Conservation (phyloP, 257 asterid genomes). For the Echium plantagineum region DNA sequence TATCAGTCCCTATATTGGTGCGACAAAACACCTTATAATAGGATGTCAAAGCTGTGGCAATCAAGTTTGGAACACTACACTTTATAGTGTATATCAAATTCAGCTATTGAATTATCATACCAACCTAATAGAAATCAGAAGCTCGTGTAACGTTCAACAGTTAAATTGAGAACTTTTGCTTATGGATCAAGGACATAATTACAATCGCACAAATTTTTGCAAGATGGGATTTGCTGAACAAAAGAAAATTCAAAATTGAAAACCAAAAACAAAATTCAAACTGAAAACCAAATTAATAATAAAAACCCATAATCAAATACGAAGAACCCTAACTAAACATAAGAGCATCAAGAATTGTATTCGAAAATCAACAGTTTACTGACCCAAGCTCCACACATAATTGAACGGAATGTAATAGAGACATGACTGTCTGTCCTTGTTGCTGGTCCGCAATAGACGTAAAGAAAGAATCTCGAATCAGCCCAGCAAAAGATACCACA, state of each 20-base stretch:
- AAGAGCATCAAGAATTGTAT: too few species aligned
- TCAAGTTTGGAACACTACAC: constrained; percentile 60
- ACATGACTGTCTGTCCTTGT: too few species aligned
- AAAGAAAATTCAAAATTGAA: too few species aligned
- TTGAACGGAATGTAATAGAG: too few species aligned
- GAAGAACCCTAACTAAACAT: too few species aligned
- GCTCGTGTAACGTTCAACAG: not conserved
- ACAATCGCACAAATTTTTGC: not conserved
- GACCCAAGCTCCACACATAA: too few species aligned
- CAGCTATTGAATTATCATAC: not conserved
- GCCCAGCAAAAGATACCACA: constrained; percentile 26
- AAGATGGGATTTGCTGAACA: not conserved
- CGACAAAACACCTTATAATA: constrained; percentile 33
- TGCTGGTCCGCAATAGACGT: too few species aligned
- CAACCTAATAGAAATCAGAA: not conserved
- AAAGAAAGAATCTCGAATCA: constrained; percentile 54
- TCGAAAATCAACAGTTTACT: too few species aligned
- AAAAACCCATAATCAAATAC: too few species aligned
- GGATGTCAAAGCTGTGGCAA: constrained; percentile 64
- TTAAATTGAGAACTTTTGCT: not conserved
- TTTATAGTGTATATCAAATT: constrained; percentile 10
- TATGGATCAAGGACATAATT: not conserved
- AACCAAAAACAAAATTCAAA: too few species aligned
- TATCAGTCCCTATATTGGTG: constrained; percentile 30
- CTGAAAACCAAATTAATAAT: too few species aligned